Base-by-base conservation (phyloP, 495 filamentous ascomycete genomes). In the Collariella sp. region DNA sequence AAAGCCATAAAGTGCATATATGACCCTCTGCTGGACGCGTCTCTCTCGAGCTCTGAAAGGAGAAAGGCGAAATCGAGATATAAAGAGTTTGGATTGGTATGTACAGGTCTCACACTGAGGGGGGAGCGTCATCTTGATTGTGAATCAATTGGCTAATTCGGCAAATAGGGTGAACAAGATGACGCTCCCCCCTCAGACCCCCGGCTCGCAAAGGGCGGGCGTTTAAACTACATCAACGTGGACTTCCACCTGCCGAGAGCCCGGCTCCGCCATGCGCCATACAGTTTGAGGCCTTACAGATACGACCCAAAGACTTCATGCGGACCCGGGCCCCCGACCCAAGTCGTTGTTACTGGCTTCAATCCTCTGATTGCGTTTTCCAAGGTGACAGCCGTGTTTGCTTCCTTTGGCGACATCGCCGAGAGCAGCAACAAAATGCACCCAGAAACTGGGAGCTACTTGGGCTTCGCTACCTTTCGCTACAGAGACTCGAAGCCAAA, bases 331-430 rank as follows among this genome's bases (percentile, higher is more conserved):
- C 93, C 94, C 22, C 88, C 94, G 7, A 83, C 81, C 11, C 88
- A 95, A 63, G 82, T 99, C 41, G 84, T 96, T 11, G 87, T 95
- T 18, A 89, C 81, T n/a, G 89, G 91, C 4, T 95, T 96, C 64
- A 91, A 96, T 68, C 89, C 93, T 6, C 72, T 99, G 56, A 85
- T 85, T 9, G 78, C 86, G 16, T 83, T 91, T 57, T 79, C 83
- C 46, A 87, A 88, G 50, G 79, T 97, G 36, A 81, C 75, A n/a
- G 82, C 84, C 22, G 77, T 89, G 19, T 96, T 97, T 60, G 81
- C 87, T 20, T 82, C 81, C 31, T 96, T 86, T 71, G 93, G 93
- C 44, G 89, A 95, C 46, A 86, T 99, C 46, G 82, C 85, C 34
- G 85, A 89, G 58, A 83, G 93, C 55, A 87, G 85, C 58, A 95